These are phyloP conservation scores for Cryphonectria nitschkei DNA, from an alignment of 2,329 filamentous ascomycete genomes.

Conservation along the genomic window DNA sequence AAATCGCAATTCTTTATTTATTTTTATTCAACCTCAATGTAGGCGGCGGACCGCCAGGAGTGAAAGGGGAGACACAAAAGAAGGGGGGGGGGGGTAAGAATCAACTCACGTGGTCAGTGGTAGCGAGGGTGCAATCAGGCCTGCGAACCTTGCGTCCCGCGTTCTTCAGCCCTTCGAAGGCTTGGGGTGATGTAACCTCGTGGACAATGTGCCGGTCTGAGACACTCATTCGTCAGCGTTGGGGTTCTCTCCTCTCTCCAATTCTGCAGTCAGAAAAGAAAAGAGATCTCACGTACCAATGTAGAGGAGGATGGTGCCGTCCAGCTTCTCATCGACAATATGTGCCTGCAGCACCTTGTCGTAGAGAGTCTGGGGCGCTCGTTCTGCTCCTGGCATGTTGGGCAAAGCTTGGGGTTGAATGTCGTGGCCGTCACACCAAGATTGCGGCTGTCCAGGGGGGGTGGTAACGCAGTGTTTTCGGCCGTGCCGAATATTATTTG, in stretches of 20 bases:
- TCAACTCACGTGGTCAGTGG: conserved; percentile 86
- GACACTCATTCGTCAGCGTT: conserved; percentile 5
- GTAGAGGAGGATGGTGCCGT: conserved; percentile 90
- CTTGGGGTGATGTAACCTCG: conserved; percentile 98
- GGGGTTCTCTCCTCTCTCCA: neutral
- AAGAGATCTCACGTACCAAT: conserved; percentile 66
- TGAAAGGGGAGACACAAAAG: neutral
- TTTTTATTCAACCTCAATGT: no score
- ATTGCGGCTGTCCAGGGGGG: neutral
- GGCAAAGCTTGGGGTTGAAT: neutral
- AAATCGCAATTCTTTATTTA: no score
- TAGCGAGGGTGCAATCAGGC: conserved; percentile 95
- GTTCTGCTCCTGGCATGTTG: conserved; percentile 76
- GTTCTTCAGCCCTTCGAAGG: conserved; percentile 93
- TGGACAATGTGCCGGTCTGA: conserved; percentile 93
- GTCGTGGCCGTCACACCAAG: conserved; percentile 17
- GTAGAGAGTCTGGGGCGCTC: conserved; percentile 82
- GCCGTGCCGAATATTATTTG: neutral
- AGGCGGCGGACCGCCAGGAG: neutral
- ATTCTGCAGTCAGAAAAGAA: neutral
- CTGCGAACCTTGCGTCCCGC: conserved; percentile 85
- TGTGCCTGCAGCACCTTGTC: conserved; percentile 97
- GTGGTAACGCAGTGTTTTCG: neutral
- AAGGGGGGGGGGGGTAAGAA: neutral
- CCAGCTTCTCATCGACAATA: conserved; percentile 91